These are phyloP conservation scores for Neonectria ditissima DNA, from an alignment of 2,329 filamentous ascomycete species.

Conservation along the genomic window DNA sequence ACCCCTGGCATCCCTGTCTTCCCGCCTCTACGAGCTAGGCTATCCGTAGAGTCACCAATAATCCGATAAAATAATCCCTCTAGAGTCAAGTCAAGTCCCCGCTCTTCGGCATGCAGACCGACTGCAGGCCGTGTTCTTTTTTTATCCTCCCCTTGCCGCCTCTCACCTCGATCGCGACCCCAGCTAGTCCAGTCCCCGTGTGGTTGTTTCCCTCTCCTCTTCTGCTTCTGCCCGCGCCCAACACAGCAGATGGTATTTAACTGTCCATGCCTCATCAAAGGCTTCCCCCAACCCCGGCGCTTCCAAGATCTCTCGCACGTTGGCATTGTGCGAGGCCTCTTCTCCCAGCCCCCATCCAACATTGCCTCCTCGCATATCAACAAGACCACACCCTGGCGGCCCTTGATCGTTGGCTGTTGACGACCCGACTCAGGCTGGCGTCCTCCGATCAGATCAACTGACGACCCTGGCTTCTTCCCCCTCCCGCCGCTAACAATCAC, in stretches of 20 bases:
- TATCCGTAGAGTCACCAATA: too few species aligned
- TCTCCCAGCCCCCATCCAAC: background rate
- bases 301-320: background rate
- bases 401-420: background rate
- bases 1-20: background rate
- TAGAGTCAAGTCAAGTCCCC: too few species aligned
- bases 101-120: background rate
- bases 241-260: background rate
- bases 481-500: background rate
- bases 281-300: background rate
- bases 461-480: background rate
- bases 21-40: background rate
- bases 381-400: too few species aligned
- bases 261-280: background rate
- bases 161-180: background rate
- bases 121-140: constrained; percentile 4
- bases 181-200: too few species aligned
- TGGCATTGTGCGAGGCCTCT: background rate
- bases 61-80: background rate
- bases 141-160: constrained; percentile 5
- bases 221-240: background rate
- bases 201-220: background rate
- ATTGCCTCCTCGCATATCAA: too few species aligned
- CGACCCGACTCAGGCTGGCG: background rate
- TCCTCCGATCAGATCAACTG: background rate